Evolutionary conservation across 225 moss, liverwort and hornwort genomes (phyloP), one percentile per base, ranked within the genome.

Genomic region (Pseudoscleropodium purum): DNA sequence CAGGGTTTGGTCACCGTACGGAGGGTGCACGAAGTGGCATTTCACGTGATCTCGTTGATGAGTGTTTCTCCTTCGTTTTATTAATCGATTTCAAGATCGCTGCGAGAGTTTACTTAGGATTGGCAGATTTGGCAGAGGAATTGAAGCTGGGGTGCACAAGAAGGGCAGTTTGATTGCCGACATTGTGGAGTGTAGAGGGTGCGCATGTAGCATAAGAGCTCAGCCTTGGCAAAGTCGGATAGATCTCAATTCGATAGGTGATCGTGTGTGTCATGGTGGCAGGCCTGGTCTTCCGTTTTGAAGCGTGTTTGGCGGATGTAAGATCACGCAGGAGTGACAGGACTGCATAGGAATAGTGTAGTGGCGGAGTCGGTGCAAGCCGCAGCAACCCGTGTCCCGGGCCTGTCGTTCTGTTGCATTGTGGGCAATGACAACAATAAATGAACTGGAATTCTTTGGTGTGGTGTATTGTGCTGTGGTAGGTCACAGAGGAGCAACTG

Each of bases 401-500:
- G 79, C 29, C 31, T 75, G 59, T 25, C 37, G n/a, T 52, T 86
- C 18, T n/a, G 69, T 69, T 87, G 81, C 75, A 36, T 81, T 75
- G 41, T 61, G 54, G 23, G 2, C 79, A 37, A 1, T 79, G 56
- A 26, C 4, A 13, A 9, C 25, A 24, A 16, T 10, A 63, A 54
- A 4, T 78, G 78, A 54, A 25, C 24, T 0, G 36, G 78, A 2
- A 6, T 23, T 78, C 10, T 78, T 24, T 6, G 36, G 23, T 91
- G 79, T 91, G 90, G 70, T 78, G 83, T 89, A 86, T 61, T 91
- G 72, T 91, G 84, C 89, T 82, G 85, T 90, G 88, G 31, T 91
- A 98, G 98, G 98, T 99, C 25, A 99, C 98, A 10, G 98, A 98
- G 90, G 97, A 99, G 90, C 97, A 97, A 89, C 97, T 97, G 63